These are phyloP conservation scores for Avicennia marina DNA, from an alignment of 257 asterid genomes.

Conservation along the genomic window DNA sequence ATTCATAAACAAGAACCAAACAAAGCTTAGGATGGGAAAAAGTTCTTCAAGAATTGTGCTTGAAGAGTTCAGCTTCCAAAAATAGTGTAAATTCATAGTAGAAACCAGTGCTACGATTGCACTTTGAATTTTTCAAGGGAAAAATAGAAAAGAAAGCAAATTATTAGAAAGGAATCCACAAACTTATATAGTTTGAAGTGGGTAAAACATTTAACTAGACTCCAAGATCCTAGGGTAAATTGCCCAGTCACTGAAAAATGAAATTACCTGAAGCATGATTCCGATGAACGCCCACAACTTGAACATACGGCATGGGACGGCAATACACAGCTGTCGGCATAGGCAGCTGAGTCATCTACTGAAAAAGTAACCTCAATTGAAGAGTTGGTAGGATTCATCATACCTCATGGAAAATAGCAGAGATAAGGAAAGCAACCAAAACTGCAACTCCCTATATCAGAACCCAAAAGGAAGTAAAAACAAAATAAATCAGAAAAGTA, in stretches of 20 bases:
- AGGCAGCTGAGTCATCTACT: conserved; percentile 1
- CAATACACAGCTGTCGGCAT: conserved; percentile 49
- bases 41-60: no score
- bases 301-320: conserved; percentile 66
- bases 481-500: neutral
- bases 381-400: neutral
- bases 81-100: no score
- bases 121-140: no score
- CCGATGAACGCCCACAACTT: conserved; percentile 66
- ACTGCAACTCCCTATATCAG: conserved; percentile 44
- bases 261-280: conserved; percentile 56
- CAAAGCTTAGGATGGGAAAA: no score
- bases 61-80: no score
- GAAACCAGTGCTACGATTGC: no score
- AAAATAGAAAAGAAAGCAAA: no score
- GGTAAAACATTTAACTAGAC: no score
- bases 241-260: neutral
- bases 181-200: no score
- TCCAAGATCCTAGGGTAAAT: no score
- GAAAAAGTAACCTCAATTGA: neutral
- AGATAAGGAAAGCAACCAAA: conserved; percentile 52
- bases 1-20: no score
- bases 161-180: no score
- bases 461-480: neutral
- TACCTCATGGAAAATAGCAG: conserved; percentile 72